Base-by-base conservation (phyloP, 2,329 filamentous ascomycete species). In the Rugonectria rugulosa region DNA sequence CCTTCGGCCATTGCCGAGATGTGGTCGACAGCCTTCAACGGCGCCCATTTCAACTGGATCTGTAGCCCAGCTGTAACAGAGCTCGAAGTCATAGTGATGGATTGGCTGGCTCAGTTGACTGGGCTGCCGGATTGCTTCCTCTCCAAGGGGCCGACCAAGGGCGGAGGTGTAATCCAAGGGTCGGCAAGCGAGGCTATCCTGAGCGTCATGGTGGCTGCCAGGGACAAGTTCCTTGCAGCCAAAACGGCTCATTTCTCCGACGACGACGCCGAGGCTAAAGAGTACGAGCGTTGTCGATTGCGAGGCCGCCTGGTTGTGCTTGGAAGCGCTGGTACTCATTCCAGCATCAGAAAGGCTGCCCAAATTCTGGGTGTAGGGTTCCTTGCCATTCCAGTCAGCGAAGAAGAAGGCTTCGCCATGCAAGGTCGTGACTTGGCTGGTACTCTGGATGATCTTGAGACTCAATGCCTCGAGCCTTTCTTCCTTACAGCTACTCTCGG, bases 31-130 rank as follows among this genome's bases (percentile, higher is more conserved):
- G 89, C 92, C 6, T 93, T 97, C 75, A 95, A 88, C 11, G 91
- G 91, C 14, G 92, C 94, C 1, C 92, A 92, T 32, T 98, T 98
- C 81, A 98, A 98, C 76, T 98, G 94, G 94, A 87, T 97, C 61
- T 97, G 94, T 76, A 92, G 88, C 6, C 94, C 94, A 1, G 92
- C 90, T 6, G 88, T 95, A 15, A 98, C 94, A 0, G 94, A 98
- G 77, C 83, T 98, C 42, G 94, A 98, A 79, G 97, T 92, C 0
- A 83, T 97, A 20, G 89, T 97, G 37, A 82, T 97, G 72, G 94
- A 98, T 75, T 98, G 94, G 93, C 78, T 97, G 4, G 91, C 89
- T 12, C 85, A 89, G 71, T 82, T 92, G 8, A 75, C 97, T 11
- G 85, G 78, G 2, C 78, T 98, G 20, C 92, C 94, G 0, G 75